phyloP scores from a whole-genome alignment of 805 yeast species.

The Wickerhamiella cacticola region DNA sequence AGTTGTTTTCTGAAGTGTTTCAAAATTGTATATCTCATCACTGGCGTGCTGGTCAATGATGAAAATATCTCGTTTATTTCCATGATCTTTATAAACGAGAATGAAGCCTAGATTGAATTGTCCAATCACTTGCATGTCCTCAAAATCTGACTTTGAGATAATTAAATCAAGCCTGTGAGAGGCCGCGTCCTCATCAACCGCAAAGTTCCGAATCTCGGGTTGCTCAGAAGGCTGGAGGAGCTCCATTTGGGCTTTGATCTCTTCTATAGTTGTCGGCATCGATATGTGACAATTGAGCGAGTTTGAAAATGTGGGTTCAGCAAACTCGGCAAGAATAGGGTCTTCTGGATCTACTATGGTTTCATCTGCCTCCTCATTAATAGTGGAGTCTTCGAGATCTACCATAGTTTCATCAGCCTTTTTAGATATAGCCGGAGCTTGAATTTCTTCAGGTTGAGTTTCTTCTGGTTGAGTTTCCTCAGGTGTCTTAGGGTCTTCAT shows the following conservation, averaged over 20 bases:
- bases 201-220: conserved; percentile 20
- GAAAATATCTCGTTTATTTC: conserved; percentile 42
- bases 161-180: conserved; percentile 48
- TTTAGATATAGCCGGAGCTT: too few relatives aligned
- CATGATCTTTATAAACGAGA: conserved; percentile 40
- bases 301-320: conserved; percentile 1
- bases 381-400: not conserved
- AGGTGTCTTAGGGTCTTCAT: not conserved
- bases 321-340: not conserved
- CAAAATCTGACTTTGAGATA: conserved; percentile 61
- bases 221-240: not conserved
- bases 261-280: conserved; percentile 16
- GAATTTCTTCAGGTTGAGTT: too few relatives aligned
- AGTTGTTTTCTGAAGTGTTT: conserved; percentile 45
- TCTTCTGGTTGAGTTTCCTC: too few relatives aligned
- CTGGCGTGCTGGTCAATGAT: conserved; percentile 97
- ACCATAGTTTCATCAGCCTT: not conserved
- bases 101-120: conserved; percentile 95
- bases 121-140: conserved; percentile 68
- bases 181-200: conserved; percentile 39
- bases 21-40: conserved; percentile 90
- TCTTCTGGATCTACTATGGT: not conserved
- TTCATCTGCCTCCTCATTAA: not conserved
- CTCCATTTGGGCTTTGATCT: conserved; percentile 11
- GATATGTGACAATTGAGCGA: conserved; percentile 17